Evolutionary conservation across 305 asterid genomes (phyloP).

Genomic region (Stenogyne calaminthoides): DNA sequence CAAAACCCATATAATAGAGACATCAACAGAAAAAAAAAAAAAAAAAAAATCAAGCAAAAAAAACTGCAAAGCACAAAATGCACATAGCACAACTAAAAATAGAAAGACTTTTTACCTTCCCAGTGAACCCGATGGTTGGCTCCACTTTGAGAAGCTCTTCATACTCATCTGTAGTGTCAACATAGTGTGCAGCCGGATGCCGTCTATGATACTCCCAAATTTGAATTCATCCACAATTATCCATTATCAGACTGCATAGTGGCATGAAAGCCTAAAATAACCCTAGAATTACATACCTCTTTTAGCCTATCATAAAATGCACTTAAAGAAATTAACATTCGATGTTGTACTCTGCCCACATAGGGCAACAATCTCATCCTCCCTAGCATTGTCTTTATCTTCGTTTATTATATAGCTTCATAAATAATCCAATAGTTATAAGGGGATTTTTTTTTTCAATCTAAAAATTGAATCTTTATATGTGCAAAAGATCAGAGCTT

Average conservation of each 20-base stretch:
- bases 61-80: too few relatives aligned
- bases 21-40: too few relatives aligned
- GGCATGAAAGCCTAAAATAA: neutral
- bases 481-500: too few relatives aligned
- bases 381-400: conserved; percentile 81
- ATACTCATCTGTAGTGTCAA: conserved; percentile 78
- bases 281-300: conserved; percentile 54
- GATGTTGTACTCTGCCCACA: conserved; percentile 91
- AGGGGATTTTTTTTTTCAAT: too few relatives aligned
- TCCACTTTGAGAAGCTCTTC: conserved; percentile 88
- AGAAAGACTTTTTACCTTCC: conserved; percentile 65
- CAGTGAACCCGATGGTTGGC: conserved; percentile 81
- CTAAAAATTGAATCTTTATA: too few relatives aligned
- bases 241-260: neutral
- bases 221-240: conserved; percentile 37
- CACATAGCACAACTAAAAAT: too few relatives aligned
- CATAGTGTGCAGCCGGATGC: conserved; percentile 85
- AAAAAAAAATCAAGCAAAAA: too few relatives aligned
- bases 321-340: conserved; percentile 84
- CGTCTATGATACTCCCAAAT: conserved; percentile 92
- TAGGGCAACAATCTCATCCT: conserved; percentile 96
- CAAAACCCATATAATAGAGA: too few relatives aligned
- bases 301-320: conserved; percentile 91
- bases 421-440: too few relatives aligned
- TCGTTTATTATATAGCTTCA: too few relatives aligned